Evolutionary conservation across 257 asterid species (phyloP).

Genomic region (Solanum paucissectum): DNA sequence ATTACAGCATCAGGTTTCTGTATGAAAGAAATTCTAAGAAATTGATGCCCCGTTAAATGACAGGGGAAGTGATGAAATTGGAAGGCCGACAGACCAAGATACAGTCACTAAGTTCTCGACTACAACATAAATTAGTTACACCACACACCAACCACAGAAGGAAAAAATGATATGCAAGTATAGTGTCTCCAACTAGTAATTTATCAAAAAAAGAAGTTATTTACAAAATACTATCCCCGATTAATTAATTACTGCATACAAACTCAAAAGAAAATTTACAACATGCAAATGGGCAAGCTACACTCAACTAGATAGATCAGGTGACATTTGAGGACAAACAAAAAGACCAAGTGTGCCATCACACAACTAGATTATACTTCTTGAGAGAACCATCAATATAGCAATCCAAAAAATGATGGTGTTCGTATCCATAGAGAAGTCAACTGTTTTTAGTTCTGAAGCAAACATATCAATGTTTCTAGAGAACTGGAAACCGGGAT

Average conservation of each 20-base stretch:
- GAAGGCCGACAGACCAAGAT: neutral
- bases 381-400: neutral
- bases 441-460: neutral
- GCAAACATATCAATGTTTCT: neutral
- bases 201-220: neutral
- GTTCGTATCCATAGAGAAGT: neutral
- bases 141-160: neutral
- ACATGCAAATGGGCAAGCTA: neutral
- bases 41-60: neutral
- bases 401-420: neutral
- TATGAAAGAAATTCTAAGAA: neutral
- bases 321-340: neutral
- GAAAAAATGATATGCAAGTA: neutral
- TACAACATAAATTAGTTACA: neutral
- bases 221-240: neutral
- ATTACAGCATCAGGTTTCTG: neutral
- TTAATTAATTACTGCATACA: neutral
- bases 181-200: neutral
- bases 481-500: neutral
- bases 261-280: neutral
- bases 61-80: neutral
- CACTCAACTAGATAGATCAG: neutral
- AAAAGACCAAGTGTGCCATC: neutral
- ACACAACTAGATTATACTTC: neutral
- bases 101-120: neutral